Evolutionary conservation across 768 basidiomycete genomes (phyloP).

Genomic region (Lactifluus pinguis): DNA sequence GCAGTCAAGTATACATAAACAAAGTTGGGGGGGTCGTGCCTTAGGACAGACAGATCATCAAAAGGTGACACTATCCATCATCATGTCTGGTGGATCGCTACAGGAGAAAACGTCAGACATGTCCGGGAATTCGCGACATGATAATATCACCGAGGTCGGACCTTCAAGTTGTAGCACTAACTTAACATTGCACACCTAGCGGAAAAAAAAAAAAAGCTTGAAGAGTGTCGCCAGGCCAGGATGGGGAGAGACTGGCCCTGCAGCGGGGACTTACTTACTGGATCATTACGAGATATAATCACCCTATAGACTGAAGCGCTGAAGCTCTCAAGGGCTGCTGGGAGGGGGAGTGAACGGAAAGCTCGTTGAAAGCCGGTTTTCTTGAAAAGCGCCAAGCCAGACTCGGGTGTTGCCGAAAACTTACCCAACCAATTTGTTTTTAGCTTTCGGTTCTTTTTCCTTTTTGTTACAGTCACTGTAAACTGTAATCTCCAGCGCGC

Average conservation of each 20-base stretch:
- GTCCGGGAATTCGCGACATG: neutral
- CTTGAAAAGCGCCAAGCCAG: neutral
- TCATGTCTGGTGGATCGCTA: neutral
- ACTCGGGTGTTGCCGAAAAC: neutral
- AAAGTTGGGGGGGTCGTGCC: neutral
- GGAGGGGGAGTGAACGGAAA: neutral
- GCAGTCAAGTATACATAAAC: neutral
- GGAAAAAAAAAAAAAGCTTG: neutral
- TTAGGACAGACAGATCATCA: neutral
- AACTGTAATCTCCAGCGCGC: neutral
- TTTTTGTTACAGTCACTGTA: neutral
- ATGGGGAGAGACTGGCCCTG: neutral
- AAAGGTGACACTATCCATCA: neutral
- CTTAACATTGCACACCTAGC: neutral
- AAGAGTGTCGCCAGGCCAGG: neutral
- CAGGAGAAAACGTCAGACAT: neutral
- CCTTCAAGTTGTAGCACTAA: neutral
- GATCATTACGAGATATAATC: slow-evolving; percentile 1
- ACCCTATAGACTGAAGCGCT: neutral
- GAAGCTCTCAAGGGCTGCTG: no score
- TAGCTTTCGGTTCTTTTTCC: neutral
- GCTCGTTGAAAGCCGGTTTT: neutral
- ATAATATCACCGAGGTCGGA: no score
- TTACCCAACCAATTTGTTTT: neutral
- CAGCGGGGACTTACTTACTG: neutral